Conservation (phyloP, 306 rosid genomes). For the Quercus dentata region DNA sequence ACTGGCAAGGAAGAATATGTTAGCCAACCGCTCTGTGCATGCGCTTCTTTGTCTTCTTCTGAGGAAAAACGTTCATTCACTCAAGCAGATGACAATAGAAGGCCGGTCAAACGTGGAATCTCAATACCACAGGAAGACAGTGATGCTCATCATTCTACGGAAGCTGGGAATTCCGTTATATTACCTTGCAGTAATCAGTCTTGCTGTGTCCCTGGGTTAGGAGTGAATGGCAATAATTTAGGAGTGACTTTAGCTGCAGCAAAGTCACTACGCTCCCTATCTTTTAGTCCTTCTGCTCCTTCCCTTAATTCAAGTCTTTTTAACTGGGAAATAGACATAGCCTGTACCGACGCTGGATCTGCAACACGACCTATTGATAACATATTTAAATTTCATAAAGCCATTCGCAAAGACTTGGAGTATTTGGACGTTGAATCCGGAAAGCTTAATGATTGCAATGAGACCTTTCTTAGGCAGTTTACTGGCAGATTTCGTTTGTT, state of each 20-base stretch:
- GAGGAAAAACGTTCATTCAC: constrained; percentile 10
- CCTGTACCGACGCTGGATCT: constrained; percentile 12
- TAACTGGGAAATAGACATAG: constrained; percentile 36
- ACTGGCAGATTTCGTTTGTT: constrained; percentile 44
- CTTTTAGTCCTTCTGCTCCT: constrained; percentile 41
- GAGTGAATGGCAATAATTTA: constrained; percentile 54
- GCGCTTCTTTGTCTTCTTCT: constrained; percentile 22
- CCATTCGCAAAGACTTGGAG: constrained; percentile 46
- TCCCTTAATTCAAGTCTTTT: constrained; percentile 41
- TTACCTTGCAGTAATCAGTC: constrained; percentile 41
- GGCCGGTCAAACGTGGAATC: constrained; percentile 21
- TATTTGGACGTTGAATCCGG: constrained; percentile 43
- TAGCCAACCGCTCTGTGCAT: constrained; percentile 32
- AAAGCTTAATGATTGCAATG: constrained; percentile 31
- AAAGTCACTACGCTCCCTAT: constrained; percentile 59
- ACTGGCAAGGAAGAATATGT: constrained; percentile 37
- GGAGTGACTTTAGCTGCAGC: constrained; percentile 41
- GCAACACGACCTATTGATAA: constrained; percentile 38
- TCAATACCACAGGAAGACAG: constrained; percentile 24
- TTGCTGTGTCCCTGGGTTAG: constrained; percentile 68
- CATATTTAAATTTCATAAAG: constrained; percentile 50
- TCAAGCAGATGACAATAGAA: constrained; percentile 22
- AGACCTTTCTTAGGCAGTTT: constrained; percentile 37
- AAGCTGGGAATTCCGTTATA: constrained; percentile 21
- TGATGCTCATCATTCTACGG: constrained; percentile 16